phyloP scores from a whole-genome alignment of 768 basidiomycete genomes.

The Phlebiopsis flavidoalba region DNA sequence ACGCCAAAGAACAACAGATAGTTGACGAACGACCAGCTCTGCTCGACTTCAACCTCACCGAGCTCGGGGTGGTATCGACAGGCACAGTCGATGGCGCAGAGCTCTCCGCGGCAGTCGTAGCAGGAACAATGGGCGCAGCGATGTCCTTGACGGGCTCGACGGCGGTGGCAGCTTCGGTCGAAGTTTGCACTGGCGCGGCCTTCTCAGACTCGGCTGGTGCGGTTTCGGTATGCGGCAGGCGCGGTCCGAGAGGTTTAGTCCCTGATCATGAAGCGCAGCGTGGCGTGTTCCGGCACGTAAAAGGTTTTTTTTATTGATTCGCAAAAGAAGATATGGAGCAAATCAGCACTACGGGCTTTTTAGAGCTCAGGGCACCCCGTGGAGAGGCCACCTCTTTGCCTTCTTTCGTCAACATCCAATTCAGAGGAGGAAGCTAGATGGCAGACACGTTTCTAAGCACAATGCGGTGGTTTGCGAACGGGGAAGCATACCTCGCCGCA shows the following conservation, averaged over 20 bases:
- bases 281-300: neutral
- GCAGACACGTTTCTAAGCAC: neutral
- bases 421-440: slow-evolving; percentile 50
- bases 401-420: slow-evolving; percentile 46
- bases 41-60: neutral
- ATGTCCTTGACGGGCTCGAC: slow-evolving; percentile 18
- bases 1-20: neutral
- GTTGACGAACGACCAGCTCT: neutral
- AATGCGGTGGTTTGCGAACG: neutral
- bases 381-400: slow-evolving; percentile 91
- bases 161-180: slow-evolving; percentile 10
- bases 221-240: neutral
- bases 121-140: slow-evolving; percentile 10
- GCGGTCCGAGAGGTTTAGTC: neutral
- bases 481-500: slow-evolving; percentile 72
- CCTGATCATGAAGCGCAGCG: neutral
- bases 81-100: neutral
- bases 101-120: neutral
- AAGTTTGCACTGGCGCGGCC: neutral
- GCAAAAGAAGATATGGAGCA: neutral
- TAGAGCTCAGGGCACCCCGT: slow-evolving; percentile 95
- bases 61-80: neutral
- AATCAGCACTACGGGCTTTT: slow-evolving; percentile 24
- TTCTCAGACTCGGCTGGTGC: neutral
- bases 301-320: slow-evolving; percentile 2